phyloP scores from a whole-genome alignment of 78 protist species.

The Monosiga brevicollis region DNA sequence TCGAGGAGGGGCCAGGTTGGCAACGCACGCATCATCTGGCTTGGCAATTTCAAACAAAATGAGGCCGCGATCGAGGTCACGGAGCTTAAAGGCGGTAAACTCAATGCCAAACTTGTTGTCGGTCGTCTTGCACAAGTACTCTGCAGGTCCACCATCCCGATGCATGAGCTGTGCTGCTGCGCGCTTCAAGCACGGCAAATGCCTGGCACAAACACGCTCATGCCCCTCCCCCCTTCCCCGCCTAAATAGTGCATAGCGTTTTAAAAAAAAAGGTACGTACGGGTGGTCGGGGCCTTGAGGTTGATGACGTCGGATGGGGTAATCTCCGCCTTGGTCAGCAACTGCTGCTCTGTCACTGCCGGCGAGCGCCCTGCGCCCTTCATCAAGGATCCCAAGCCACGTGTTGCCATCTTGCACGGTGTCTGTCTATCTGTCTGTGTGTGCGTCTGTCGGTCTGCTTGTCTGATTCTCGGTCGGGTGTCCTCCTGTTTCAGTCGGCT shows the following conservation, averaged over 20 bases:
- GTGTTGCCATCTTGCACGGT: background rate
- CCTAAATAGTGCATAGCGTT: background rate
- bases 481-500: background rate
- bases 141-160: conserved; percentile 2
- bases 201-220: background rate
- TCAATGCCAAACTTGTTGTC: conserved; percentile 57
- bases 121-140: conserved; percentile 47
- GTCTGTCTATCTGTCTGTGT: background rate
- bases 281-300: background rate
- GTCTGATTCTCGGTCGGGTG: background rate
- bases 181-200: background rate
- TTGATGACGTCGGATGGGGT: background rate
- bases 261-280: background rate
- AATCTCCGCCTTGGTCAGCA: background rate
- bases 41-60: too few species aligned
- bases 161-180: background rate
- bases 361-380: background rate
- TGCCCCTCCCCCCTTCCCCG: background rate
- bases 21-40: too few species aligned
- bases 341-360: background rate
- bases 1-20: too few species aligned
- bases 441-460: background rate
- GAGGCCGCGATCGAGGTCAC: conserved; percentile 33
- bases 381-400: background rate
- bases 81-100: conserved; percentile 47